Conservation (phyloP, 2,329 filamentous ascomycete genomes). For the Kalmusia sp. region DNA sequence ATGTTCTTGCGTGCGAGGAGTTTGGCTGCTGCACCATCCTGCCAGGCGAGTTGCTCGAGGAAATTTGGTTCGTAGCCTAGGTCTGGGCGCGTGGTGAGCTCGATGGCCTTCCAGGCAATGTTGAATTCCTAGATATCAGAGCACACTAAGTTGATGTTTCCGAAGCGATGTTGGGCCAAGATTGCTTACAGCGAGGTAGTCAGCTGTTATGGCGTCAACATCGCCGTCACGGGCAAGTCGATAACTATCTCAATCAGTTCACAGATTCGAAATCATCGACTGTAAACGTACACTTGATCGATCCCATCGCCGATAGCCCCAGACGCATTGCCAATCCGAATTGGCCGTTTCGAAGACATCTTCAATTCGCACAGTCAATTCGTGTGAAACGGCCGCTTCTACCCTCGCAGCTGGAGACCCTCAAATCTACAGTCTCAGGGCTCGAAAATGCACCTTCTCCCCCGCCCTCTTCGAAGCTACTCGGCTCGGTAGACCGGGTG, state of each 20-base stretch:
- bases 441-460: no score
- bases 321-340: conserved; percentile 42
- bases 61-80: conserved; percentile 42
- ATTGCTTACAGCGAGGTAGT: conserved; percentile 38
- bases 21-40: conserved; percentile 31
- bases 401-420: no score
- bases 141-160: background rate
- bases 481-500: background rate
- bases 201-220: conserved; percentile 73
- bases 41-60: conserved; percentile 37
- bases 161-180: background rate
- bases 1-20: conserved; percentile 54
- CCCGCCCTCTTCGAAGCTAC: no score
- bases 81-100: conserved; percentile 31
- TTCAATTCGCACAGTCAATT: no score
- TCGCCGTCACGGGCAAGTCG: conserved; percentile 69
- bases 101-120: conserved; percentile 42
- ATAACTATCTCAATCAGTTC: conserved; percentile 24
- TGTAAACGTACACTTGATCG: conserved; percentile 31
- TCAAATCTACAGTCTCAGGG: no score
- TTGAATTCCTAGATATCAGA: conserved; percentile 34
- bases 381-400: background rate
- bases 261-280: background rate
- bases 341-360: conserved; percentile 25
- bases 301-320: conserved; percentile 41